These are phyloP conservation scores for Hygrophoropsis aurantiaca DNA, from an alignment of 768 basidiomycete species.

Conservation along the genomic window DNA sequence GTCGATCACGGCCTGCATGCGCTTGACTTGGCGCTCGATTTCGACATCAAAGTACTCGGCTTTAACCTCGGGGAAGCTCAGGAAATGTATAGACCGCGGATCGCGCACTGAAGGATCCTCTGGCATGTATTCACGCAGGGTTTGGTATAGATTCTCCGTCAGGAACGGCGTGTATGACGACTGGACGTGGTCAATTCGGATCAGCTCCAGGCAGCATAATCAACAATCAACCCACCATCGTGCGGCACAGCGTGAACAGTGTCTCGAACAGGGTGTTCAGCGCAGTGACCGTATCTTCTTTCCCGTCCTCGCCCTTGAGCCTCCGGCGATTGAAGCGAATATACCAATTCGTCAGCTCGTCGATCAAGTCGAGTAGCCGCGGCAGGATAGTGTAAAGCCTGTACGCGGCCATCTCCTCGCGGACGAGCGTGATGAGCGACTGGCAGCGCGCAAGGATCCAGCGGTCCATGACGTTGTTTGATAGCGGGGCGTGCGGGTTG, in stretches of 20 bases:
- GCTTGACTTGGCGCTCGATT: slow-evolving; percentile 91
- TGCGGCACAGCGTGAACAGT: slow-evolving; percentile 89
- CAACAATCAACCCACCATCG: slow-evolving; percentile 66
- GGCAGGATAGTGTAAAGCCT: slow-evolving; percentile 97
- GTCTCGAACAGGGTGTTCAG: slow-evolving; percentile 97
- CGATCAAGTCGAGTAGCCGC: slow-evolving; percentile 86
- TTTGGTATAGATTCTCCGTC: slow-evolving; percentile 95
- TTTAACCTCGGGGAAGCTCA: slow-evolving; percentile 90
- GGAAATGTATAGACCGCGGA: slow-evolving; percentile 91
- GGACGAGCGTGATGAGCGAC: slow-evolving; percentile 88
- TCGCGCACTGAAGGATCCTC: slow-evolving; percentile 70
- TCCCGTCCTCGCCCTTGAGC: slow-evolving; percentile 92
- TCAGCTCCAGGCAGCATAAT: not conserved
- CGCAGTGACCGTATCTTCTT: slow-evolving; percentile 82
- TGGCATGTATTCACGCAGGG: slow-evolving; percentile 82
- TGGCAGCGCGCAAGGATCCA: slow-evolving; percentile 99
- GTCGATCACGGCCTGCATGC: slow-evolving; percentile 95
- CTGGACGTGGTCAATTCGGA: slow-evolving; percentile 37
- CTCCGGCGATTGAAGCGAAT: slow-evolving; percentile 97
- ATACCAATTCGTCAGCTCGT: slow-evolving; percentile 99
- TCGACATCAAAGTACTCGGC: slow-evolving; percentile 92
- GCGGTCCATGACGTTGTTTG: slow-evolving; percentile 95
- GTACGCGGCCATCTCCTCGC: slow-evolving; percentile 95
- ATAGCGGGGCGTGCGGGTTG: slow-evolving; percentile 79
- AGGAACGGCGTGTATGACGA: slow-evolving; percentile 98